Conservation (phyloP, 352 stramenopile species). For the Thalassiosira mediterranea region DNA sequence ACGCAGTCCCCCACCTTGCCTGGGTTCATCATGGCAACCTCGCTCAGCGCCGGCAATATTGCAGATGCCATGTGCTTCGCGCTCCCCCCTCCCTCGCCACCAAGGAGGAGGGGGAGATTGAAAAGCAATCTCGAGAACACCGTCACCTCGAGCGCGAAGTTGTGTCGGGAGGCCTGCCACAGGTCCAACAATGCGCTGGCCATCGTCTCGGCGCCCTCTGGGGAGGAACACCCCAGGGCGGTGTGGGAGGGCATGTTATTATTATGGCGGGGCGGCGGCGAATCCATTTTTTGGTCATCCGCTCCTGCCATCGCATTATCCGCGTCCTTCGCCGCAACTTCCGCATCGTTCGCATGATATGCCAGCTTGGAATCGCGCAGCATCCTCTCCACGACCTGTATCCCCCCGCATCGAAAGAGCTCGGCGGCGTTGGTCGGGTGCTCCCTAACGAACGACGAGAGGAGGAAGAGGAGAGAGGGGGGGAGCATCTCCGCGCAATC, state of each 20-base stretch:
- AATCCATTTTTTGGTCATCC: neutral
- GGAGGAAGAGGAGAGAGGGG: constrained; percentile 59
- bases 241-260: neutral
- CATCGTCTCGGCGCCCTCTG: constrained; percentile 30
- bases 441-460: constrained; percentile 72
- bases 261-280: neutral
- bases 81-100: constrained; percentile 10
- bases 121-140: constrained; percentile 79
- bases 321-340: constrained; percentile 10
- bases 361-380: constrained; percentile 66
- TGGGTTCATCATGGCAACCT: constrained; percentile 66
- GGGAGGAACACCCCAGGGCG: constrained; percentile 18
- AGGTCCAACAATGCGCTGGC: constrained; percentile 68
- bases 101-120: constrained; percentile 75
- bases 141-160: constrained; percentile 71
- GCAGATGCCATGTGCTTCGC: constrained; percentile 41
- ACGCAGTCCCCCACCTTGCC: constrained; percentile 79
- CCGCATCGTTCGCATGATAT: constrained; percentile 33
- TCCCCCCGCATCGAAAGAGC: constrained; percentile 72
- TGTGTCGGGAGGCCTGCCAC: constrained; percentile 60
- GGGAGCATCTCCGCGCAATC: neutral
- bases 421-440: constrained; percentile 76
- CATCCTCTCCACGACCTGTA: constrained; percentile 75
- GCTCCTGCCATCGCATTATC: neutral
- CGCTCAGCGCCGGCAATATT: constrained; percentile 71